Base-by-base conservation (phyloP, 345 rosid genomes). In the Pistacia integerrima region DNA sequence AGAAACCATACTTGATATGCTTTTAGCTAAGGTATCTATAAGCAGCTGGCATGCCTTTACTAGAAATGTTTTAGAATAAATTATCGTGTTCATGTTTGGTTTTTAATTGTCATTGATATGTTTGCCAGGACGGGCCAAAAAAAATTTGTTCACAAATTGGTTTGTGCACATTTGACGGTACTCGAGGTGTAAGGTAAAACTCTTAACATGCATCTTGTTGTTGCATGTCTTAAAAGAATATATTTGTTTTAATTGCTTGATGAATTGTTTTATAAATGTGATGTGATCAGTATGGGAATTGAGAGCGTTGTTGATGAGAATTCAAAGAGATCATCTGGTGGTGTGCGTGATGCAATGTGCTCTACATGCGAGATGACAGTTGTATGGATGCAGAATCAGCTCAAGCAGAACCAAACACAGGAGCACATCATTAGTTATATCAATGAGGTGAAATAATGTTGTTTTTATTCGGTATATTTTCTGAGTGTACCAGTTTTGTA, bases 291-390 rank as follows among this genome's bases (percentile, higher is more conserved):
- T 72, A 75, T 81, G 88, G 95, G 82, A 71, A 91, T 89, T 55
- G 85, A 85, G 82, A 89, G 82, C 65, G 89, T 91, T 20, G 90
- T 88, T 77, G 75, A 84, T 69, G 81, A 79, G 81, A 80, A 78
- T 56, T 62, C 65, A 67, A 55, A 70, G 49, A 69, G 75, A 70
- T 76, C 76, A 56, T 72, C 85, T 44, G 79, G 77, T 68, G 84
- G 64, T 33, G 13, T 79, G 33, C 76, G 18, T 54, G 90, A 83
- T 79, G 88, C 80, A 36, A 87, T 83, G 88, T 91, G 97, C 57
- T 69, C 90, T 18, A 55, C 87, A 72, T 91, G 97, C 78, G 89
- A 88, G 90, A 83, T 88, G 92, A 76, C 93, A 6, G 89, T 90
- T 74, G 83, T 90, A 33, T 91, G 97, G 93, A 82, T 88, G 84